Evolutionary conservation across 108 stramenopile genomes (phyloP).

Genomic region (Skeletonema menzelii): DNA sequence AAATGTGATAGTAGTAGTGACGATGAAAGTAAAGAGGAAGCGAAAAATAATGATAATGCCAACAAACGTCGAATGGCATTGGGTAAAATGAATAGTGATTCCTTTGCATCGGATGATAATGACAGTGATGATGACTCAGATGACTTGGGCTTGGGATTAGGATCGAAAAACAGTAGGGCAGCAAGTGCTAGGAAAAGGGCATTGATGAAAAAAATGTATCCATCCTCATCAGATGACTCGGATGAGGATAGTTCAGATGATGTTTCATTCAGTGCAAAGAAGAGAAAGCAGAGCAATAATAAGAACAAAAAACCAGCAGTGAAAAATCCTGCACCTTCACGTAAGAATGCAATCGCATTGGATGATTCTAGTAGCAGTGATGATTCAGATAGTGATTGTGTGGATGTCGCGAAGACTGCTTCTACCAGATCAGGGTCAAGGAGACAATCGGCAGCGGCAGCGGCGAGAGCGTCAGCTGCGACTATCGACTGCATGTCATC

Average conservation of each 20-base stretch:
- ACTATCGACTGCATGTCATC: not conserved
- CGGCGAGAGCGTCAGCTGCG: not conserved
- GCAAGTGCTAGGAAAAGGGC: not conserved
- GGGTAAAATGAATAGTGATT: not conserved
- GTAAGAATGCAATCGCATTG: not conserved
- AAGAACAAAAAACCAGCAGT: not conserved
- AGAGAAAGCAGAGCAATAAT: not conserved
- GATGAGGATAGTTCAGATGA: conserved; percentile 26
- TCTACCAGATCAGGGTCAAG: not conserved
- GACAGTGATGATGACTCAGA: conserved; percentile 18
- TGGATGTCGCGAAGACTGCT: not conserved
- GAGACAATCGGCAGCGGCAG: not conserved
- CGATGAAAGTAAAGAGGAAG: not conserved
- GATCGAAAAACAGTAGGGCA: conserved; percentile 8
- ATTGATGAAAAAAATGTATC: conserved; percentile 14
- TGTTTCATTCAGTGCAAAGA: not conserved
- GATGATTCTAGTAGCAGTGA: not conserved
- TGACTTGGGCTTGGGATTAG: not conserved
- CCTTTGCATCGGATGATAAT: not conserved
- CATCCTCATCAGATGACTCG: not conserved
- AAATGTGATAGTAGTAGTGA: not conserved
- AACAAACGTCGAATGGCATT: not conserved
- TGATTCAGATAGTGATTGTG: not conserved
- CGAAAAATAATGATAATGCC: not conserved
- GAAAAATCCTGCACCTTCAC: not conserved